Base-by-base conservation (phyloP, 2,329 filamentous ascomycete genomes). In the Diaporthe citrichinensis region DNA sequence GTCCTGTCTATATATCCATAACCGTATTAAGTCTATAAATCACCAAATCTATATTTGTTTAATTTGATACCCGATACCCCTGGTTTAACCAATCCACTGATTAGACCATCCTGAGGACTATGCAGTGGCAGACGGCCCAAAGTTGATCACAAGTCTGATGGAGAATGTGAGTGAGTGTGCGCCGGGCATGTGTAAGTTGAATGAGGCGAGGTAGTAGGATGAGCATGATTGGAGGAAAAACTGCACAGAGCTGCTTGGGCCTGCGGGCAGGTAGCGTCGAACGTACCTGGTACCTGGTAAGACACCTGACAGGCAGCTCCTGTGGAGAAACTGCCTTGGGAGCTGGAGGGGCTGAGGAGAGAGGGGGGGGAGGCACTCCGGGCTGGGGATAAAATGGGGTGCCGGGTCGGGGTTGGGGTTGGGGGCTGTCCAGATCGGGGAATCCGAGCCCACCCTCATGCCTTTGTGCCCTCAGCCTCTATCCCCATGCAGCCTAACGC, bases 181-280 rank as follows among this genome's bases (percentile, higher is more conserved):
- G 36, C 36, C 4, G 36, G 36, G 36, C 36, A 39, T 12, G 34
- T 36, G 34, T 36, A 36, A 14, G 10, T 14, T 39, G 36, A 39
- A 39, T 39, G 36, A 14, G 36, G 10, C 36, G 36, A 39, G 36
- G 15, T 44, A 7, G 14, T 20, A 17, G 17, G 41, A 44, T 44
- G 23, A 25, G 10, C 49, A 25, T 68, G 62, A 68, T 68, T 68
- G 46, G 62, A 36, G 62, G 62, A 53, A 68, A 51, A 68, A 68
- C 31, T 28, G 3, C 39, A 28, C n/a, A n/a, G 41, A 15, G 57
- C 12, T 36, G n/a, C n/a, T n/a, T n/a, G 34, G 34, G 34, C 20
- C 57, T 25, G 17, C 7, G 4, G 20, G 34, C 31, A 25, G 31
- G 28, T 10, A 10, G 53, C 28, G 6, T 17, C 28, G 6, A 15